Evolutionary conservation across 2,329 filamentous ascomycete genomes (phyloP), one percentile per base, ranked within the genome.

Genomic region (Cercospora janseana): DNA sequence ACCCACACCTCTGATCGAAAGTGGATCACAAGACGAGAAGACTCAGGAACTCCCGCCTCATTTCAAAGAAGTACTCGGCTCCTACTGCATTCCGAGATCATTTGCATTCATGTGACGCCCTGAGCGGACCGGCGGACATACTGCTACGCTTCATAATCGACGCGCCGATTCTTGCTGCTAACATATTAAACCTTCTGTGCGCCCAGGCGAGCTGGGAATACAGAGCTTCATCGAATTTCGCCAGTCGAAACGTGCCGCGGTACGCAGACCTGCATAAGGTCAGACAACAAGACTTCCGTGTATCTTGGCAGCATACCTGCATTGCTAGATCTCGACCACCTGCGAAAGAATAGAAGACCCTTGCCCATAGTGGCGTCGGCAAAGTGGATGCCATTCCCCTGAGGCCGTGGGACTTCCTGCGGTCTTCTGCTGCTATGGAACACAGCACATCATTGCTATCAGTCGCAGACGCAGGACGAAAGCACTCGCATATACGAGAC

Each of bases 381-480:
- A 60, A 54, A 51, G 50, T 68, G 66, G 64, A 68, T 63, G 66
- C 66, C 2, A 55, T 68, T 44, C 65, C 66, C 9, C 49, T 56
- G 26, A 46, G 51, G 40, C 66, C 63, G 50, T 67, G 66, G 65
- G 59, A 59, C 15, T 64, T 66, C 52, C 54, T 63, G 26, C 44
- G 56, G 50, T 51, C 55, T 51, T 43, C 31, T 35, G 50, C 54
- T 29, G 40, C 26, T 26, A 61, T 63, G 60, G 60, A 59, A 12
- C 49, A 49, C 32, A 59, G 59, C 43, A 49, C 47, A 12, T 54
- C 58, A 18, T 57, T 55, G 15, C 41, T 59, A 29, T 53, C 57
- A 42, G 52, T 49, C 26, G 35, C 20, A n/a, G 35, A n/a, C 23
- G 49, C 56, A 9, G 51, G 37, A n/a, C 37, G 29, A 5, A 35